A percentile compares a stretch with the other conserved stretches of the same genome.
Conservation (phyloP, 129 eudicot genomes). For the Chrysanthemum seticuspe region DNA sequence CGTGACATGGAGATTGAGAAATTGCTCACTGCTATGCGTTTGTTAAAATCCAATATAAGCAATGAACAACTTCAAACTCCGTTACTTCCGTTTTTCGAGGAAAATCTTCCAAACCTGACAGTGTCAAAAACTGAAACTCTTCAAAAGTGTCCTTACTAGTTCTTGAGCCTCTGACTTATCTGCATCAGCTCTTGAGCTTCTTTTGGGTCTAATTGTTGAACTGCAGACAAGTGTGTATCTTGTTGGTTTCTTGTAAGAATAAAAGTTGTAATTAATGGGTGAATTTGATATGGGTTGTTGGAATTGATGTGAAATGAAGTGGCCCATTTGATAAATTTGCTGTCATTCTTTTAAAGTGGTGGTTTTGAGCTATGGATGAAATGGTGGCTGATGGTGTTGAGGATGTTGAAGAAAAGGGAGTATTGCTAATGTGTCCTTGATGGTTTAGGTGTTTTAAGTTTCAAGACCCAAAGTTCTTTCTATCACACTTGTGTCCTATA, state of each 20-base stretch:
- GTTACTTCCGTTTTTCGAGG: constrained; percentile 54
- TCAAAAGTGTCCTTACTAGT: constrained; percentile 25
- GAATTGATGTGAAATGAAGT: constrained; percentile 20
- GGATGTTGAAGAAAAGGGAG: background rate
- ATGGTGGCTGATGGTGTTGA: constrained; percentile 16
- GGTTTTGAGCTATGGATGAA: background rate
- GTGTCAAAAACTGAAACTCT: constrained; percentile 16
- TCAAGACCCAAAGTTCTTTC: background rate
- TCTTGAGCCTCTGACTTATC: constrained; percentile 34
- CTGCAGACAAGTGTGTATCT: constrained; percentile 24
- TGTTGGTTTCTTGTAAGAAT: constrained; percentile 11
- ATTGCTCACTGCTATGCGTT: constrained; percentile 50
- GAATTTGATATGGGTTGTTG: constrained; percentile 29
- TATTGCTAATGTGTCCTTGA: background rate
- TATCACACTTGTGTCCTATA: background rate
- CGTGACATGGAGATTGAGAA: constrained; percentile 66
- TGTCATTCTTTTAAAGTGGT: constrained; percentile 18
- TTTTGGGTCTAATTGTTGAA: constrained; percentile 29
- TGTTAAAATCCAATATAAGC: constrained; percentile 53
- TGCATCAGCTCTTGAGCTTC: constrained; percentile 19
- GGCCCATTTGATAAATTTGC: constrained; percentile 29
- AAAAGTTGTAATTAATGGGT: constrained; percentile 18
- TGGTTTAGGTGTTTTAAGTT: background rate
- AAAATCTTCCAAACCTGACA: too few species aligned
- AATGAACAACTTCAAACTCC: constrained; percentile 62